These are phyloP conservation scores for Hyaloperonospora brassicae DNA, from an alignment of 352 stramenopile genomes.

Conservation along the genomic window DNA sequence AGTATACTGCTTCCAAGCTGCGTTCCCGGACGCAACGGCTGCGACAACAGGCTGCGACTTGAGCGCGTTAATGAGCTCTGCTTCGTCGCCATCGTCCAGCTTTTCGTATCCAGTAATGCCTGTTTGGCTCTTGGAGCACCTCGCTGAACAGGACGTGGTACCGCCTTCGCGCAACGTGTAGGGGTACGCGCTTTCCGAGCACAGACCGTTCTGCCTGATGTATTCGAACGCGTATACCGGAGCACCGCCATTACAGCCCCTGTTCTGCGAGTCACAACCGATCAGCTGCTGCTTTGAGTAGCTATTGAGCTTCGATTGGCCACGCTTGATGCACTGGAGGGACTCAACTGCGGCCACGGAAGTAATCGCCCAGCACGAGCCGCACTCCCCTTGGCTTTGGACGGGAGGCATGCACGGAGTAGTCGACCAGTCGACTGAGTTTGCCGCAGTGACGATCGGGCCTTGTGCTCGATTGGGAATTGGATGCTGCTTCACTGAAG, in stretches of 20 bases:
- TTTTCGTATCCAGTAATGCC: slow-evolving; percentile 63
- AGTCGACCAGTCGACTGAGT: slow-evolving; percentile 38
- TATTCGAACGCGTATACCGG: slow-evolving; percentile 89
- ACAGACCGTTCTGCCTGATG: slow-evolving; percentile 83
- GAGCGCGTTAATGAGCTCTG: slow-evolving; percentile 23
- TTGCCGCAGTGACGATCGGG: slow-evolving; percentile 4
- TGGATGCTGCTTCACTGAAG: background rate
- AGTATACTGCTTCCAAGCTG: slow-evolving; percentile 96
- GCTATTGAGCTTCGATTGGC: slow-evolving; percentile 59
- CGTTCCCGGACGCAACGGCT: slow-evolving; percentile 91
- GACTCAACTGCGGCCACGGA: slow-evolving; percentile 88
- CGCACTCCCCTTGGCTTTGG: slow-evolving; percentile 95
- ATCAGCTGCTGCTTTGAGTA: slow-evolving; percentile 92
- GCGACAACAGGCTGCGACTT: slow-evolving; percentile 87
- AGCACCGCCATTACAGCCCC: slow-evolving; percentile 87
- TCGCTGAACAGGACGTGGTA: slow-evolving; percentile 16
- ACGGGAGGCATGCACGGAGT: slow-evolving; percentile 45
- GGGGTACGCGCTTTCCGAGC: slow-evolving; percentile 30
- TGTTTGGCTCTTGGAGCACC: slow-evolving; percentile 24
- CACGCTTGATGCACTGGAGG: slow-evolving; percentile 77
- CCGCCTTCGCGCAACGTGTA: slow-evolving; percentile 29
- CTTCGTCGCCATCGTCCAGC: slow-evolving; percentile 17
- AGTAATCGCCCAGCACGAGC: slow-evolving; percentile 97
- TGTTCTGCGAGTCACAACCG: slow-evolving; percentile 80
- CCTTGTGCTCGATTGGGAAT: background rate